phyloP scores from a whole-genome alignment of 257 asterid species.

The Solanum appendiculatum region DNA sequence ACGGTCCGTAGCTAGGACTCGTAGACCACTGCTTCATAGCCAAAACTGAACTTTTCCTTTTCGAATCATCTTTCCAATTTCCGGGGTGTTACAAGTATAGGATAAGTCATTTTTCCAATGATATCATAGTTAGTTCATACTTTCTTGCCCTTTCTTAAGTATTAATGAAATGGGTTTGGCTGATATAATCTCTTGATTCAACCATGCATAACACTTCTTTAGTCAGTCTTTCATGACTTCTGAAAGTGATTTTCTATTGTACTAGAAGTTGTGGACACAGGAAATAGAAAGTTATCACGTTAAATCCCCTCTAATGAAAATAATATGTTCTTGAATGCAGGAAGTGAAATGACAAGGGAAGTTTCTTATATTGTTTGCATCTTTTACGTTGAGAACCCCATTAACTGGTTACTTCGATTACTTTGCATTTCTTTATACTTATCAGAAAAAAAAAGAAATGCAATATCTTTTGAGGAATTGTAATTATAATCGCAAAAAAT shows the following conservation, averaged over 20 bases:
- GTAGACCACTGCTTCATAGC: no score
- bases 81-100: no score
- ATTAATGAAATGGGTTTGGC: background rate
- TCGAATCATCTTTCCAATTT: no score
- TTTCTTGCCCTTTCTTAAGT: background rate
- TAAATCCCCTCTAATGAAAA: background rate
- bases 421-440: background rate
- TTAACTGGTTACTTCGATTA: background rate
- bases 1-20: no score
- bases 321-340: background rate
- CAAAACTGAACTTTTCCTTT: no score
- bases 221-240: background rate
- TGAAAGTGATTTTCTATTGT: background rate
- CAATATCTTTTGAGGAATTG: background rate
- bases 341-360: background rate
- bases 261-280: background rate
- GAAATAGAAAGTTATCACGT: background rate
- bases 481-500: background rate
- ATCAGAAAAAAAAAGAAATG: background rate
- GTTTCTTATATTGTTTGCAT: background rate
- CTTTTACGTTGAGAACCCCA: background rate
- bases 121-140: no score
- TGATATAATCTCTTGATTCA: background rate
- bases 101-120: background rate
- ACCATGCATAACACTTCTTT: background rate